phyloP scores from a whole-genome alignment of 176 grass and related monocot species.

The Zoysia japonica region DNA sequence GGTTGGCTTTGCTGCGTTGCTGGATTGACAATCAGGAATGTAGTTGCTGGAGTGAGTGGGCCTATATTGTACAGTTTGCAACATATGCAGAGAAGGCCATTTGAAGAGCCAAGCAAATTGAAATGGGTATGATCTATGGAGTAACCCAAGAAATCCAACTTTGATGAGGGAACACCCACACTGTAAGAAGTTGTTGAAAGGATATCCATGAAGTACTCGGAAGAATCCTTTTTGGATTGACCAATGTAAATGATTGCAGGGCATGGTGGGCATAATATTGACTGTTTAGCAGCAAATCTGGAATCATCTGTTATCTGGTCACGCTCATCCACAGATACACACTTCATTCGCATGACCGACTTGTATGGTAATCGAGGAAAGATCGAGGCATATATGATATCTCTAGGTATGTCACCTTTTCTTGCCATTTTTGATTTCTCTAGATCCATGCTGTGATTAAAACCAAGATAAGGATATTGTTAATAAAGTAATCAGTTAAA shows the following conservation, averaged over 20 bases:
- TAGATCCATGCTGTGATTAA: not conserved
- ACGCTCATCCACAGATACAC: too few species aligned
- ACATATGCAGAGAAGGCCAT: too few species aligned
- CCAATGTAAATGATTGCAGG: not conserved
- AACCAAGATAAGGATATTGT: too few species aligned
- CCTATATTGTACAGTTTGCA: not conserved
- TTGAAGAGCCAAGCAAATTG: too few species aligned
- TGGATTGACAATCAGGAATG: not conserved
- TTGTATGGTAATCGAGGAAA: not conserved
- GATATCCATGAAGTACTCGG: not conserved
- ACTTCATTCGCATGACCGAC: too few species aligned
- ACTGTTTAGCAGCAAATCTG: not conserved
- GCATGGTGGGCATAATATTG: not conserved
- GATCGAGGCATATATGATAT: not conserved
- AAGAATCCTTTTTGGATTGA: too few species aligned
- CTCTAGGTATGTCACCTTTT: not conserved
- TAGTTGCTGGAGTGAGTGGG: not conserved
- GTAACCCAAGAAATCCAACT: slow-evolving; percentile 1
- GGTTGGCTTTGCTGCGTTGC: not conserved
- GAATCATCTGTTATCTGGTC: not conserved
- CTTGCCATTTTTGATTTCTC: too few species aligned
- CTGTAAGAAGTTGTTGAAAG: not conserved
- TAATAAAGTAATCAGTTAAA: too few species aligned
- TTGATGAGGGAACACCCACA: not conserved
- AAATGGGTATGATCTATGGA: not conserved